phyloP scores from a whole-genome alignment of 2,329 filamentous ascomycete species.

The Xylariaceae sp. region DNA sequence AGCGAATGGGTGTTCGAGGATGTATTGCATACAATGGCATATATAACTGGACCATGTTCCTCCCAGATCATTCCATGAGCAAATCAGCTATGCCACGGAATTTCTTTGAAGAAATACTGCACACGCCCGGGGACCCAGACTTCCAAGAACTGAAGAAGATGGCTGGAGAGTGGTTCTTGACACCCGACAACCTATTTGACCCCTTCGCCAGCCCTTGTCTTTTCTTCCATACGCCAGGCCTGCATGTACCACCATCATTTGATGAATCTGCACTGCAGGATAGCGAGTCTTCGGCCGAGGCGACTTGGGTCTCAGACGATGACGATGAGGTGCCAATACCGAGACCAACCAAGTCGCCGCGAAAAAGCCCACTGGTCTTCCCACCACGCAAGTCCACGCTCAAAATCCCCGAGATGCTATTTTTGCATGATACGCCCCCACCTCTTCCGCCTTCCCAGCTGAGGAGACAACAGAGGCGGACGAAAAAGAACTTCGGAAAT shows the following conservation, averaged over 20 bases:
- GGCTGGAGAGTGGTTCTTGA: conserved; percentile 42
- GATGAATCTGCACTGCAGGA: conserved; percentile 30
- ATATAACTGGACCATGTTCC: conserved; percentile 61
- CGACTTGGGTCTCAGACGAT: conserved; percentile 7
- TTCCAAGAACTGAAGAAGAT: conserved; percentile 36
- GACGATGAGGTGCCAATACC: background rate
- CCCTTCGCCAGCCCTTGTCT: conserved; percentile 55
- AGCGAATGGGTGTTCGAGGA: conserved; percentile 47
- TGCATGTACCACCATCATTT: conserved; percentile 45
- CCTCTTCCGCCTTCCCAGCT: conserved; percentile 11
- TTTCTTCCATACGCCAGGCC: conserved; percentile 53
- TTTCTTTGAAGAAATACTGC: conserved; percentile 18
- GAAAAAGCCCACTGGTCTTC: conserved; percentile 39
- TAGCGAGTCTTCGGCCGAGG: conserved; percentile 18
- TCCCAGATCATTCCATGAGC: conserved; percentile 49
- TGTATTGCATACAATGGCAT: conserved; percentile 56
- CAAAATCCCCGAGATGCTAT: conserved; percentile 45
- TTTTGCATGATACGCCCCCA: conserved; percentile 42
- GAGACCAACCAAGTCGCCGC: conserved; percentile 6
- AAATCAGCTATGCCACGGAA: conserved; percentile 7
- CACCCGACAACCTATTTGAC: conserved; percentile 52
- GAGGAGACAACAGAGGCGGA: conserved; percentile 17
- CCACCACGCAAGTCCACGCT: conserved; percentile 46
- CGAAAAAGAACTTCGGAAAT: conserved; percentile 32
- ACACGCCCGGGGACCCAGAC: conserved; percentile 28